These are phyloP conservation scores for Pyrenophora tritici-repentis DNA, from an alignment of 2,329 filamentous ascomycete genomes.

Conservation along the genomic window DNA sequence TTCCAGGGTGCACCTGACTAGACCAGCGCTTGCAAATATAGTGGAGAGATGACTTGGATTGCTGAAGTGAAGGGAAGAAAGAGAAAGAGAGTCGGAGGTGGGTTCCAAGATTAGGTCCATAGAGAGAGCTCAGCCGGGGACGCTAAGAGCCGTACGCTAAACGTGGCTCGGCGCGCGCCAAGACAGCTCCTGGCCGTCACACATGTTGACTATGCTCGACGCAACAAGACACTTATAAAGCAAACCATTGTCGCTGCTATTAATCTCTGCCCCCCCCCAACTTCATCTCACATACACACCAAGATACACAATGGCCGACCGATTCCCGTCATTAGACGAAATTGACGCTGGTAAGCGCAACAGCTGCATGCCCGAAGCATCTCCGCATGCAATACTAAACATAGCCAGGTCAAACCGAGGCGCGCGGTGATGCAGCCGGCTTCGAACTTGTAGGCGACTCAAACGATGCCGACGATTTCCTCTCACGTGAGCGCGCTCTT, in stretches of 20 bases:
- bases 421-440: conserved; percentile 56
- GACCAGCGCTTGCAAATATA: conserved; percentile 19
- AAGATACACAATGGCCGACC: conserved; percentile 53
- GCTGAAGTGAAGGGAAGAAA: conserved; percentile 17
- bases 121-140: conserved; percentile 19
- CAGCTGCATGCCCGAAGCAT: conserved; percentile 27
- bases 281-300: neutral
- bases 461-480: conserved; percentile 77
- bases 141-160: conserved; percentile 28
- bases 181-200: conserved; percentile 22
- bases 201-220: conserved; percentile 13
- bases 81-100: conserved; percentile 15
- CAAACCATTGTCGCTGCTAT: conserved; percentile 25
- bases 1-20: conserved; percentile 9
- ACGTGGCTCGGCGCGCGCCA: conserved; percentile 26
- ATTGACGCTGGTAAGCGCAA: conserved; percentile 55
- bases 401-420: conserved; percentile 68
- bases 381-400: conserved; percentile 31
- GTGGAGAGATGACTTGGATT: conserved; percentile 28
- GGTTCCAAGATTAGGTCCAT: too few relatives aligned
- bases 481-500: conserved; percentile 85
- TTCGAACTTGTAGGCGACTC: conserved; percentile 59
- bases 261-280: conserved; percentile 1
- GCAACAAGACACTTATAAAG: conserved; percentile 20
- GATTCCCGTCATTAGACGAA: conserved; percentile 59